Evolutionary conservation across 2,329 filamentous ascomycete species (phyloP), one percentile per base, ranked within the genome.

Genomic region (Emergomyces orientalis): DNA sequence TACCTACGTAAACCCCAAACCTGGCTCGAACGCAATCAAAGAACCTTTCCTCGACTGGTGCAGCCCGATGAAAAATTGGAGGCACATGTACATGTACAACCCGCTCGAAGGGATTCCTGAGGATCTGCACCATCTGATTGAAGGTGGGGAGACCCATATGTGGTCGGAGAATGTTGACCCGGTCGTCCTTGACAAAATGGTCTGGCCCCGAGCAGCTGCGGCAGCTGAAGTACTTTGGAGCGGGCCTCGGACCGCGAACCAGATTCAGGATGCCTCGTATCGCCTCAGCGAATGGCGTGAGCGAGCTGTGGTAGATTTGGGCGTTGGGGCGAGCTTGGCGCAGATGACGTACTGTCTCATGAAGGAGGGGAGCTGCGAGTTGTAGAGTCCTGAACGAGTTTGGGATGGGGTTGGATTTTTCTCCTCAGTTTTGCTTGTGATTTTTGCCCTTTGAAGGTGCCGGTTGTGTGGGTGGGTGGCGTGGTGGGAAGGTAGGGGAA

Each of bases 211-310:
- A 6, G 85, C 84, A 1, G 83, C 82, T 60, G 90, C 89, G 0
- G 88, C 87, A 0, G 89, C 83, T 32, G 91, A 95, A 77, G 85
- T 92, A 0, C 80, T 93, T 56, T 96, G 91, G 91, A 89, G 85
- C 49, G 90, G 90, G 7, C 60, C 77, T 82, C 62, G 66, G 41
- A 68, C 45, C 8, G 61, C 65, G 47, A 62, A 62, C 30, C 64
- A 68, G 30, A 77, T 80, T 2, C 82, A 83, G 64, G 88, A 92
- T 71, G 81, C 78, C 2, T 73, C 79, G 19, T 88, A 89, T 1
- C 76, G 91, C 59, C 75, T 95, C 71, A 84, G 84, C 56, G 88
- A 91, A 78, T 85, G 90, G 81, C 82, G 90, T 59, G 89, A 94
- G 80, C 79, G 89, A 45, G 60, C 61, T 14, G 78, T 95, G 78